phyloP scores from a whole-genome alignment of 352 stramenopile genomes.

The Pythium scleroteichum region DNA sequence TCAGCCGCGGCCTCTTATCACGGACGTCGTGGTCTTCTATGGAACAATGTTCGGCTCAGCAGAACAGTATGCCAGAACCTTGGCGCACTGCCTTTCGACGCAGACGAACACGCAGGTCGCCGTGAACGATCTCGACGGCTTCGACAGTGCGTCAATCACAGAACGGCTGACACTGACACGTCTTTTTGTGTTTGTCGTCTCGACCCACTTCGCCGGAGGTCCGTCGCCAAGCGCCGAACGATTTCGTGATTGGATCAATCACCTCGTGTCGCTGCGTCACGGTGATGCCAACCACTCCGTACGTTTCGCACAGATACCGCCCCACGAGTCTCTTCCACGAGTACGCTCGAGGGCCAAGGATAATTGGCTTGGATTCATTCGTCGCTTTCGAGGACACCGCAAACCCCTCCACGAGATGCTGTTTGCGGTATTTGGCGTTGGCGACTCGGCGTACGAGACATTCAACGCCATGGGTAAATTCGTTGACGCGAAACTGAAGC shows the following conservation, averaged over 20 bases:
- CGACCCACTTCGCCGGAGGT: slow-evolving; percentile 95
- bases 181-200: slow-evolving; percentile 89
- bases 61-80: slow-evolving; percentile 87
- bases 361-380: slow-evolving; percentile 39
- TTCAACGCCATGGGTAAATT: slow-evolving; percentile 94
- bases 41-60: slow-evolving; percentile 94
- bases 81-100: slow-evolving; percentile 68
- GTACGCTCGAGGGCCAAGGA: too few relatives aligned
- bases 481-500: slow-evolving; percentile 74
- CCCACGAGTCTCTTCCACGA: too few relatives aligned
- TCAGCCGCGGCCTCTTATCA: slow-evolving; percentile 12
- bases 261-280: too few relatives aligned
- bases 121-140: slow-evolving; percentile 89
- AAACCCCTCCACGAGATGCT: too few relatives aligned
- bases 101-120: slow-evolving; percentile 55
- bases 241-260: slow-evolving; percentile 71
- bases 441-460: slow-evolving; percentile 93
- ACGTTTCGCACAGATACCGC: too few relatives aligned
- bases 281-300: too few relatives aligned
- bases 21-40: slow-evolving; percentile 90
- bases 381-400: too few relatives aligned
- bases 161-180: slow-evolving; percentile 29
- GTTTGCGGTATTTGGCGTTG: too few relatives aligned
- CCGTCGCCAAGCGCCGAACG: slow-evolving; percentile 90
- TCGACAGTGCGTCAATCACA: slow-evolving; percentile 39